These are phyloP conservation scores for Aspergillus sp. DNA, from an alignment of 2,329 filamentous ascomycete species.

Conservation along the genomic window DNA sequence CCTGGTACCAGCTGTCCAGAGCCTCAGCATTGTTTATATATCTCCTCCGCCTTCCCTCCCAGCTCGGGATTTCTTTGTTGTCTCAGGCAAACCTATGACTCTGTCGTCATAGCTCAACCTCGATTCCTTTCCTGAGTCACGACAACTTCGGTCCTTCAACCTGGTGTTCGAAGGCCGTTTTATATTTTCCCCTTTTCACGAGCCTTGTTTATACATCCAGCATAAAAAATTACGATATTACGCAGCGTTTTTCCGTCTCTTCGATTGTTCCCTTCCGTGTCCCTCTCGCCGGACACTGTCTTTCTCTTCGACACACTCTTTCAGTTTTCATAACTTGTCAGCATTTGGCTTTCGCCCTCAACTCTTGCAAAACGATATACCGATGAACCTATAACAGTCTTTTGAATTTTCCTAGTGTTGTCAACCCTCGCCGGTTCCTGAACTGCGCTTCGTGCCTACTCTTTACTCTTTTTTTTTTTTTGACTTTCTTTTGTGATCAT, in stretches of 20 bases:
- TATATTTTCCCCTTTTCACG: conserved; percentile 19
- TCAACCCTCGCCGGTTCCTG: conserved; percentile 25
- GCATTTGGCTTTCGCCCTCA: conserved; percentile 17
- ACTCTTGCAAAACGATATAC: conserved; percentile 35
- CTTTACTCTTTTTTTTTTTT: conserved; percentile 17
- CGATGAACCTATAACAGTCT: conserved; percentile 44
- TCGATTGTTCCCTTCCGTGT: conserved; percentile 10
- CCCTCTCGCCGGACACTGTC: conserved; percentile 14
- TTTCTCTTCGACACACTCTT: conserved; percentile 24
- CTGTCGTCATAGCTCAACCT: conserved; percentile 17
- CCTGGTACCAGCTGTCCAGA: conserved; percentile 24
- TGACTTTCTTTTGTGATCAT: conserved; percentile 28
- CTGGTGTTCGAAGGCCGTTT: conserved; percentile 36
- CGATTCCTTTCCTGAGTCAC: conserved; percentile 30
- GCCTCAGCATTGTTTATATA: conserved; percentile 22
- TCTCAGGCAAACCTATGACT: conserved; percentile 27
- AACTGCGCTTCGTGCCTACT: conserved; percentile 27
- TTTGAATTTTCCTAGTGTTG: conserved; percentile 35
- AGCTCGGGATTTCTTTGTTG: conserved; percentile 2
- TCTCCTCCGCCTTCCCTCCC: conserved; percentile 1
- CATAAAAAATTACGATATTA: conserved; percentile 38
- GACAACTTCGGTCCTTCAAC: conserved; percentile 29
- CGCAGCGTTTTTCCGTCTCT: conserved; percentile 35
- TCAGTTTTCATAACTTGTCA: conserved; percentile 18
- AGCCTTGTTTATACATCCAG: conserved; percentile 27